Evolutionary conservation across 495 filamentous ascomycete species (phyloP), one percentile per base, ranked within the genome.

Genomic region (Astrothelium subdiscretum): DNA sequence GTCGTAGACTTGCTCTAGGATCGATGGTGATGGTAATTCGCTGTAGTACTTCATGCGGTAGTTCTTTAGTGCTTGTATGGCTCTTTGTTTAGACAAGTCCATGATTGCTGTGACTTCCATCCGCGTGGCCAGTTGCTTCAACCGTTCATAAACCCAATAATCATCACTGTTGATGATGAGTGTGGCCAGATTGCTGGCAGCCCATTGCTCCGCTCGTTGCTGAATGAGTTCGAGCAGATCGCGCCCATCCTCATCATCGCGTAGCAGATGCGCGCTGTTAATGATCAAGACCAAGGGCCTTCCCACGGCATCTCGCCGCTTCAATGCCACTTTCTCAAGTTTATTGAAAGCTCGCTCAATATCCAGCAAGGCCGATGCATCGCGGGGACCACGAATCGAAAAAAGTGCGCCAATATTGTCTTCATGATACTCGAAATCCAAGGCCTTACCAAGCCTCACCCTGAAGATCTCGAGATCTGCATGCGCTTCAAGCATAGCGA

Each of bases 331-430:
- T 74, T 98, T 98, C 71, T 98, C 92, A 4, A 98, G 76, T 73
- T 97, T 97, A 79, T 98, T 98, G 74, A 98, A 85, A 1, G 94
- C 94, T 18, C 94, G 83, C 69, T 98, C 94, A 58, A 98, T 96
- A 67, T 98, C 94, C 15, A 98, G 77, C 20, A 98, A 72, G 3
- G 94, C 89, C 0, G 88, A 92, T 1, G 89, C 90, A 66, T 98
- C 94, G 22, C 94, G 83, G 0, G 95, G 94, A 0, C 94, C 94
- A 32, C 90, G 84, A 66, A 97, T 95, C 62, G 87, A 92, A 77
- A 98, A 98, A 31, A 97, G 85, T 29, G 86, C 87, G 29, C 94
- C 94, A 58, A 98, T 95, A 70, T 98, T 97, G 72, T 95, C 92
- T 69, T 85, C 85, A 63, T 88, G 84, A 63, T 90, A 98, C 64